Evolutionary conservation across 108 stramenopile genomes (phyloP), one percentile per base, ranked within the genome.

Genomic region (Skeletonema menzelii): DNA sequence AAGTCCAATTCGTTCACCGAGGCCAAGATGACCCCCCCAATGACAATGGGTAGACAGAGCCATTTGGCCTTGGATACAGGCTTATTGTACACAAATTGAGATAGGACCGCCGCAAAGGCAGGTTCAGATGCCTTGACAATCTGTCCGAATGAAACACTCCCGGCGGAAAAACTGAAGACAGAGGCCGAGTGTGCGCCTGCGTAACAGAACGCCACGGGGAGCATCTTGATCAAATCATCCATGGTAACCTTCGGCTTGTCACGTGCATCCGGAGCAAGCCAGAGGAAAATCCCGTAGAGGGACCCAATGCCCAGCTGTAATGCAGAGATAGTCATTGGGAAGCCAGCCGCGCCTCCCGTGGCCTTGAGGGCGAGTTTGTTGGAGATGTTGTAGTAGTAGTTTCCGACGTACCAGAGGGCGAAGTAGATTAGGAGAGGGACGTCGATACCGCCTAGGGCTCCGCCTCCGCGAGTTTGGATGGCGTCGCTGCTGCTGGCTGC

Each of bases 61-160:
- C 96, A 97, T 89, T 97, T 97, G 72, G 91, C 94, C 82, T 86
- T 88, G 80, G 85, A 87, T 55, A 97, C 85, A 24, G 80, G 81
- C 79, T 92, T 95, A 56, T 83, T 79, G 86, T 97, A 95, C 47
- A 97, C 88, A 63, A 92, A 91, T 70, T 92, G 89, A 44, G 94
- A 87, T 20, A 95, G 76, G 42, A 97, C 91, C 10, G 96, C 96
- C 15, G 96, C 90, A 77, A 95, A 95, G 31, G 93, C 96, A 2
- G 96, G 96, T 79, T 97, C 96, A 44, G 93, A 87, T 30, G 94
- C 91, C 88, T 97, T 97, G 75, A 97, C 96, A 77, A 94, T 94
- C 82, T 97, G 96, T 47, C 91, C 96, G 57, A 97, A 97, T 66
- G 88, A 88, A n/a, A 97, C 96, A 46, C 93, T 92, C 32, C 96